Percentiles rank a stretch among this genome's conserved stretches.
Conservation (phyloP, 306 rosid genomes). For the barrel medic (Medicago truncatula) region MtrunA17r5.0-ANR NC_053042.1:42355501-42356000, state of each 20-base stretch:
- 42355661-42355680: conserved; percentile 46
- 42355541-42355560: conserved; percentile 69
- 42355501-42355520: conserved; percentile 47
- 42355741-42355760: conserved; percentile 64
- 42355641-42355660: conserved; percentile 45
- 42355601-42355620: conserved; percentile 58
- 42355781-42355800: background rate
- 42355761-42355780: conserved; percentile 57
- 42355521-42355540: conserved; percentile 76
- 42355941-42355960: conserved; percentile 96
- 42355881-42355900: conserved; percentile 95
- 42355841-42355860: too few relatives aligned
- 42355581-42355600: conserved; percentile 80
- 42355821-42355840: background rate
- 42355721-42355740: conserved; percentile 84
- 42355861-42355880: background rate
- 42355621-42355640: conserved; percentile 65
- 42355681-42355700: conserved; percentile 61
- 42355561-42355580: conserved; percentile 69
- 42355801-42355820: background rate
- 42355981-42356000: conserved; percentile 88
- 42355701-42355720: conserved; percentile 80
- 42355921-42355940: conserved; percentile 81
- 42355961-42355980: conserved; percentile 82
- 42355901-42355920: conserved; percentile 91